Conservation (phyloP, 352 stramenopile genomes). For the Globisporangium emineosum region DNA sequence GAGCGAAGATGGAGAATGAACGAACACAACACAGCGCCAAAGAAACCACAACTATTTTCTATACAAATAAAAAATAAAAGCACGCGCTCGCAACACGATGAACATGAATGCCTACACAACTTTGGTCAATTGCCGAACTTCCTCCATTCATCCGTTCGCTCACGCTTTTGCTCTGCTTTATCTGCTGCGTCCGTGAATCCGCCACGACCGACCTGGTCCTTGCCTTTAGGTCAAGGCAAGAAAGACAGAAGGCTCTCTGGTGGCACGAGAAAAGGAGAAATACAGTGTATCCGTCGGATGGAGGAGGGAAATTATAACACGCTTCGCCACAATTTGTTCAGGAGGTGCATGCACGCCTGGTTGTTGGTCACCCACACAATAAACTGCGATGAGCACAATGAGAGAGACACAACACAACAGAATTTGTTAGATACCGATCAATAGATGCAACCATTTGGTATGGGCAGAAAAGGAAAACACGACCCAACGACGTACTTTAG, state of each 20-base stretch:
- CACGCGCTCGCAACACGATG: neutral
- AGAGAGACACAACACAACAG: conserved; percentile 11
- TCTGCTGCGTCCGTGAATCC: neutral
- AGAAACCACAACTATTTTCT: conserved; percentile 17
- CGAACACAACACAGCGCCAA: conserved; percentile 7
- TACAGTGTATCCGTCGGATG: conserved; percentile 8
- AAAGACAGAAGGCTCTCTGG: neutral
- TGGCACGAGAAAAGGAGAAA: neutral
- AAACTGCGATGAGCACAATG: conserved; percentile 54
- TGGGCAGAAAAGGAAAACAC: neutral
- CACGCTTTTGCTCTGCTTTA: neutral
- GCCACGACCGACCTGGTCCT: neutral
- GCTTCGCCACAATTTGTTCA: conserved; percentile 95
- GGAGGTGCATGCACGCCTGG: conserved; percentile 93
- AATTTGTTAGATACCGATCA: neutral
- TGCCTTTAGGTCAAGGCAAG: neutral
- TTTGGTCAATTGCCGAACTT: neutral
- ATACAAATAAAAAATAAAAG: conserved; percentile 21
- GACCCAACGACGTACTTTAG: conserved; percentile 55
- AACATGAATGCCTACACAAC: neutral
- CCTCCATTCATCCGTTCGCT: conserved; percentile 1
- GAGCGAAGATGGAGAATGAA: neutral
- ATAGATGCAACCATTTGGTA: neutral
- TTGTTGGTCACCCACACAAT: conserved; percentile 96
- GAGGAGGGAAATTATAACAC: conserved; percentile 61